Base-by-base conservation (phyloP, 164 flowering plant genomes). In the Macadamia integrifolia region DNA sequence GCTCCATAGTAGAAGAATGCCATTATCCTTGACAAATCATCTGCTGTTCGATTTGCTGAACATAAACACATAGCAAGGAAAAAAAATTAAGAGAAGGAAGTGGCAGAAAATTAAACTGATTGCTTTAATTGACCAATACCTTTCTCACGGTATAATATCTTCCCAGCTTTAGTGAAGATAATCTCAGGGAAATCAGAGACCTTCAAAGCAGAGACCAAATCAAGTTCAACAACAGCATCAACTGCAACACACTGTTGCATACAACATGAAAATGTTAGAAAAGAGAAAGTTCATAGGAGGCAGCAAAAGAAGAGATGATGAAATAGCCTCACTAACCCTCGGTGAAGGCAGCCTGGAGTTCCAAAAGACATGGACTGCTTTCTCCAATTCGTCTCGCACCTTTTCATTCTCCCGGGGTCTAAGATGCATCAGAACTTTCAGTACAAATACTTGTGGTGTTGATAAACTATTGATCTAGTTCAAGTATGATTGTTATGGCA, bases 1-100 rank as follows among this genome's bases (percentile, higher is more conserved):
- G 89, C 97, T 73, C 97, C 96, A 75, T 81, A 94, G 72, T 90
- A 94, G 76, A 86, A 91, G 83, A 82, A 91, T 30, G 96, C 97
- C 98, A 94, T 94, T 15, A 91, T 88, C 73, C 86, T 94, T 6
- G 97, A 91, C 63, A 88, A 72, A 68, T 94, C 97, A 67, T 90
- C 98, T 61, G 96, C 97, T 43, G 83, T 80, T 72, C 90, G 74
- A 53, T 72, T 58, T 3, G 29, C 97, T 89, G 86, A 44, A 68
- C 6, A 62, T 58, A 60, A 62, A 73, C 23, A 0, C 23, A 64
- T 42, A 31, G 9, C 10, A 46, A 65, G 31, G 6, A 9, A 14
- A 40, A 65, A 29, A 30, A 32, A 63, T 23, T 6, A 44, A 23
- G 71, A 57, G 4, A 12, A 55, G 18, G 29, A 53, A 18, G 9